Base-by-base conservation (phyloP, 352 stramenopile genomes). In the Globisporangium ultimum region DNA sequence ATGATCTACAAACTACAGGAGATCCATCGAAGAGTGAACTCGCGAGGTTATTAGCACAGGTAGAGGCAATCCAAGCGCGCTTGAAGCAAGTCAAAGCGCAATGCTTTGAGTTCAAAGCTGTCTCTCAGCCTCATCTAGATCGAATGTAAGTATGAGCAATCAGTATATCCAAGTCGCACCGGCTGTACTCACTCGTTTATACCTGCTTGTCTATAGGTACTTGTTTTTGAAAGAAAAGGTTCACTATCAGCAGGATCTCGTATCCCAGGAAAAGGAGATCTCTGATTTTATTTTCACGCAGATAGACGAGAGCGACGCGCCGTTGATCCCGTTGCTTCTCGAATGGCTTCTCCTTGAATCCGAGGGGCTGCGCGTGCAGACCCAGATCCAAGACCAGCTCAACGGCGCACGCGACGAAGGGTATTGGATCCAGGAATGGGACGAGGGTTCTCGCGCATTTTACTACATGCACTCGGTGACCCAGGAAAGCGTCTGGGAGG, bases 201-300 rank as follows among this genome's bases (percentile, higher is more conserved):
- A 18, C 45, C 24, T 63, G 17, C 28, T 36, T 36, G 6, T 20
- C 22, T 15, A 32, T 53, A 89, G 79, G 51, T 91, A 91, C 56
- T 63, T 93, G 15, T 93, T 76, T 60, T 61, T 93, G 11, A 93
- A 93, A 48, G 83, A 93, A 51, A 93, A 93, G 48, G 76, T 93
- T 11, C 83, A 93, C 49, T 73, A 80, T 49, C 70, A 84, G 20
- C 68, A 89, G 22, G 83, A 93, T 51, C 70, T 93, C 12, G 80
- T 87, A 5, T 69, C 73, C 0, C 78, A 87, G 43, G 77, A 90
- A 24, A 80, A 73, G 10, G 80, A 88, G 13, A 91, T 93, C 20
- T 72, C 71, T 8, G 48, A 67, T 3, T 89, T 88, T 51, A 72
- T 93, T 40, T 89, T 91, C 60, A 59, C 67, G 0, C 61, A 84